Conservation (phyloP, 228 moss, liverwort and hornwort genomes). For the Sphagnum magellanicum region DNA sequence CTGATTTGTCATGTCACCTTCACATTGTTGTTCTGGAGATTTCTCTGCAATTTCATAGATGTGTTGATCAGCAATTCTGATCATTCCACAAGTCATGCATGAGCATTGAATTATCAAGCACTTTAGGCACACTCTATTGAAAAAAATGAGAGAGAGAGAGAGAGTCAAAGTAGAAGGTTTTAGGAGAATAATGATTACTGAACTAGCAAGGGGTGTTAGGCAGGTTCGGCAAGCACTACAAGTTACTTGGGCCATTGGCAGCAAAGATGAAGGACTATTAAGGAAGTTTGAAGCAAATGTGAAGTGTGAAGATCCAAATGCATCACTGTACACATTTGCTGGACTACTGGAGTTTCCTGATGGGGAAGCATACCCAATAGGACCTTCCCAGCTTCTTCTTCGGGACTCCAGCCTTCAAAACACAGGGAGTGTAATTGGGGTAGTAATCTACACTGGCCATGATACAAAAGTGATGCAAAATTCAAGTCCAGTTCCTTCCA, state of each 20-base stretch:
- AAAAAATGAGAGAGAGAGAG: no score
- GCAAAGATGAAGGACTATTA: conserved; percentile 9
- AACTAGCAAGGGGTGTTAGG: conserved; percentile 18
- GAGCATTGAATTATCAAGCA: no score
- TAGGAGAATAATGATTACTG: not conserved
- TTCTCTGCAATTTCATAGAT: no score
- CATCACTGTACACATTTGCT: conserved; percentile 42
- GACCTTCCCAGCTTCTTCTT: conserved; percentile 33
- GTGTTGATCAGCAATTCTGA: no score
- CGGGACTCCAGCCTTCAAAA: conserved; percentile 50
- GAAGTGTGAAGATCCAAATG: conserved; percentile 35
- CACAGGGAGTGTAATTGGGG: conserved; percentile 39
- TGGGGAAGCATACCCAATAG: conserved; percentile 20
- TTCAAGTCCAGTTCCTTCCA: conserved; percentile 34
- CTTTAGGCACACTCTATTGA: no score
- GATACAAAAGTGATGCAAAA: conserved; percentile 55
- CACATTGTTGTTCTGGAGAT: no score
- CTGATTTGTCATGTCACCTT: no score
- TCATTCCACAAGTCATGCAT: no score
- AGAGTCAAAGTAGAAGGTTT: no score
- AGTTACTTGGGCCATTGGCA: conserved; percentile 14
- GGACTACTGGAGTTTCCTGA: conserved; percentile 25
- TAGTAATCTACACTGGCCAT: conserved; percentile 42
- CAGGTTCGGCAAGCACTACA: conserved; percentile 66
- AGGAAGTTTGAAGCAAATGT: conserved; percentile 20